Evolutionary conservation across 179 eudicot species (phyloP).

Genomic region (Spinacia oleracea): DNA sequence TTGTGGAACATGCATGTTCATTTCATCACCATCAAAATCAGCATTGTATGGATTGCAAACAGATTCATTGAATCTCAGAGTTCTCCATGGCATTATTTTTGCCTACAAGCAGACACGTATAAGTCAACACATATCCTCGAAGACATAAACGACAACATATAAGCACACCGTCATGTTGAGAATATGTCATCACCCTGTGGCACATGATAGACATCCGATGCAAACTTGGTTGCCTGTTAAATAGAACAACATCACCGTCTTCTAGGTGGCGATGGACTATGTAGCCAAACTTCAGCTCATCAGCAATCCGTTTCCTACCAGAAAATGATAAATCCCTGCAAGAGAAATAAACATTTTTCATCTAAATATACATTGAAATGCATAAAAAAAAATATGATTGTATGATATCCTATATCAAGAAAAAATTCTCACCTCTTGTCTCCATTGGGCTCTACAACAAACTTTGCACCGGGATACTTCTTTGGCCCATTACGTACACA

Average conservation of each 20-base stretch:
- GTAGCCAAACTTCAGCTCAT: slow-evolving; percentile 77
- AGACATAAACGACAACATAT: slow-evolving; percentile 2
- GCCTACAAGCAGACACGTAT: slow-evolving; percentile 52
- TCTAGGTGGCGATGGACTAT: slow-evolving; percentile 87
- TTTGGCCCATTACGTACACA: slow-evolving; percentile 94
- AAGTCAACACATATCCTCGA: slow-evolving; percentile 15
- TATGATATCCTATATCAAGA: neutral
- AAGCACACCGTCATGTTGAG: slow-evolving; percentile 4
- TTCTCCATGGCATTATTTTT: slow-evolving; percentile 99
- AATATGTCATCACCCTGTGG: slow-evolving; percentile 63
- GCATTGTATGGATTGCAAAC: slow-evolving; percentile 99
- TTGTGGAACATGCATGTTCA: slow-evolving; percentile 99
- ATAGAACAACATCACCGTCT: slow-evolving; percentile 95
- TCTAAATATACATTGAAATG: neutral
- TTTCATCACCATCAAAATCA: slow-evolving; percentile 99
- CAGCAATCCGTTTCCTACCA: slow-evolving; percentile 73
- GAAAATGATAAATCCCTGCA: slow-evolving; percentile 67
- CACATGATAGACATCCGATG: slow-evolving; percentile 99
- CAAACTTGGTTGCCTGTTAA: slow-evolving; percentile 97
- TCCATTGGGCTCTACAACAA: slow-evolving; percentile 60
- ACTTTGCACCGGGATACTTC: slow-evolving; percentile 94
- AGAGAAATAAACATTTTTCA: slow-evolving; percentile 12
- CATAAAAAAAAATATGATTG: neutral
- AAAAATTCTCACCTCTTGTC: slow-evolving; percentile 53
- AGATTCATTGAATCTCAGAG: slow-evolving; percentile 95